Conservation (phyloP, 2,329 filamentous ascomycete species). For the Epichloe scottii region DNA sequence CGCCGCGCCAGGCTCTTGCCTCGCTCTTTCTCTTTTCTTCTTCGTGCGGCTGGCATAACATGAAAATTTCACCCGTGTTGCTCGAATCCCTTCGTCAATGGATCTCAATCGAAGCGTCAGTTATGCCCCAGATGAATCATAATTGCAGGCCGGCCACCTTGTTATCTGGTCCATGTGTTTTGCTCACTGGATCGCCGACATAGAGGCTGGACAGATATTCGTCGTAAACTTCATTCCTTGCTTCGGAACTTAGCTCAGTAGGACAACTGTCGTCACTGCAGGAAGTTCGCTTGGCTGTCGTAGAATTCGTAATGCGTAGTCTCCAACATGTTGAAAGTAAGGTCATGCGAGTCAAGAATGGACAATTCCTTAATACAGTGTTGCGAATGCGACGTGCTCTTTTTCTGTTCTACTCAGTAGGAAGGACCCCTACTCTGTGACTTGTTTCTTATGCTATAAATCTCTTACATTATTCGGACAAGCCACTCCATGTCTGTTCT, state of each 20-base stretch:
- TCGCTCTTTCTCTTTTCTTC: slow-evolving; percentile 43
- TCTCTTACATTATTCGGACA: background rate
- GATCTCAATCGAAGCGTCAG: slow-evolving; percentile 53
- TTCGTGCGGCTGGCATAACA: slow-evolving; percentile 72
- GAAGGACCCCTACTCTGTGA: background rate
- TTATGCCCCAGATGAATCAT: slow-evolving; percentile 63
- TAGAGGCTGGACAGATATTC: slow-evolving; percentile 7
- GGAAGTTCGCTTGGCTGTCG: background rate
- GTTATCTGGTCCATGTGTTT: slow-evolving; percentile 28
- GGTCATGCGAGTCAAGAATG: too few relatives aligned
- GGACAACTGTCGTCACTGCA: too few relatives aligned
- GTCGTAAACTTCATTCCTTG: background rate
- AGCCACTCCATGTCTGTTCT: background rate
- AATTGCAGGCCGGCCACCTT: slow-evolving; percentile 61
- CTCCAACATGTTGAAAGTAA: too few relatives aligned
- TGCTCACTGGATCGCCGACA: slow-evolving; percentile 18
- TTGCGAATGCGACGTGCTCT: background rate
- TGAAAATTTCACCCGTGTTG: slow-evolving; percentile 63
- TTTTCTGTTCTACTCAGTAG: background rate
- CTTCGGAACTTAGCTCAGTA: too few relatives aligned
- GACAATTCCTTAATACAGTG: background rate
- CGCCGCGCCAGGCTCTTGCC: slow-evolving; percentile 14
- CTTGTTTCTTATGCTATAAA: background rate
- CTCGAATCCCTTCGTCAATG: slow-evolving; percentile 50
- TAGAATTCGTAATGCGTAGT: background rate